Evolutionary conservation across 1,284 basidiomycete species (phyloP).

Genomic region (Boletus smithii): DNA sequence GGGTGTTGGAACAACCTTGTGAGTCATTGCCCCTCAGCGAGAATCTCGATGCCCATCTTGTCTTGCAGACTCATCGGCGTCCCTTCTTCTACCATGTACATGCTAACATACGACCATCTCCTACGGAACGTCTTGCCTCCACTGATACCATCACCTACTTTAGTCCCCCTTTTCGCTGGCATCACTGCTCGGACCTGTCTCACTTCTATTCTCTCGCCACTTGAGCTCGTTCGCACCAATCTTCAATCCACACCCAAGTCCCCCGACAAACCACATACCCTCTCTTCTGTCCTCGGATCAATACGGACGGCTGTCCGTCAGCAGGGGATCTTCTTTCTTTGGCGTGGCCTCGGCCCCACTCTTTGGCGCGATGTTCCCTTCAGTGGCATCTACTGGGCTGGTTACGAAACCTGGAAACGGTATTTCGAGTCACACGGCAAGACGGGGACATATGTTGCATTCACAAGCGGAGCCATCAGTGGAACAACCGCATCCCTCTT

Average conservation of each 20-base stretch:
- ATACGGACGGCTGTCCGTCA: constrained; percentile 58
- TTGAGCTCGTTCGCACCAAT: constrained; percentile 93
- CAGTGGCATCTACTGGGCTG: constrained; percentile 89
- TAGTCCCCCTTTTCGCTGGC: constrained; percentile 81
- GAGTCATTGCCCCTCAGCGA: constrained; percentile 32
- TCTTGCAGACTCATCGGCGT: constrained; percentile 78
- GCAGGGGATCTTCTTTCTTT: constrained; percentile 73
- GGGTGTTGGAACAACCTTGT: constrained; percentile 85
- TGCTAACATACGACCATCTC: constrained; percentile 94
- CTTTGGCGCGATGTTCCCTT: constrained; percentile 98
- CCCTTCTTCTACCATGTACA: constrained; percentile 91
- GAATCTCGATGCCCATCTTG: constrained; percentile 18
- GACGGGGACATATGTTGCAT: constrained; percentile 71
- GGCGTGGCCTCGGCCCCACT: constrained; percentile 89
- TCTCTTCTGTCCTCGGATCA: constrained; percentile 63
- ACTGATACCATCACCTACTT: constrained; percentile 50
- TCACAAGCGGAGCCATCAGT: constrained; percentile 78
- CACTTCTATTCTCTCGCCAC: constrained; percentile 80
- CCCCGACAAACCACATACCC: constrained; percentile 66
- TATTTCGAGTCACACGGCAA: constrained; percentile 49
- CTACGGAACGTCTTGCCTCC: constrained; percentile 60
- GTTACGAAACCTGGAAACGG: constrained; percentile 67
- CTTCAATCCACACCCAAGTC: constrained; percentile 83
- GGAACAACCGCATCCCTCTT: constrained; percentile 83
- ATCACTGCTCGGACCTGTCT: constrained; percentile 79